Percentiles rank a stretch among this genome's conserved stretches.
Evolutionary conservation across 2,329 filamentous ascomycete species (phyloP).

Genomic region (Fusarium kyushuense): DNA sequence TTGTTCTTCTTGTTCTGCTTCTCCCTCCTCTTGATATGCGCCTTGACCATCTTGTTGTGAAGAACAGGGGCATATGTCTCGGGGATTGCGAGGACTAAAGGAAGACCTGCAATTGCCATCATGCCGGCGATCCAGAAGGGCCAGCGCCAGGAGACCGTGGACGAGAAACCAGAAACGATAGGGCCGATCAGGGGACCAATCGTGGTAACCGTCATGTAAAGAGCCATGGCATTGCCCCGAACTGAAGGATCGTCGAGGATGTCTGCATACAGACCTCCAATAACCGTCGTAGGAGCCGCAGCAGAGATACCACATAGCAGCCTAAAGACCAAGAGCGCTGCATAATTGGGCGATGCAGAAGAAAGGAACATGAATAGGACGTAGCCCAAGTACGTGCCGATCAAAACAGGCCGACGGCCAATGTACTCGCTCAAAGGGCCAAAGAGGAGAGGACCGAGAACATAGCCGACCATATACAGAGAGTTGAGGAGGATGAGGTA

Average conservation of each 20-base stretch:
- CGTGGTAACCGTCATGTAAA: slow-evolving; percentile 54
- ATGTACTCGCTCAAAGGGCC: slow-evolving; percentile 53
- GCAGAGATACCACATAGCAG: slow-evolving; percentile 51
- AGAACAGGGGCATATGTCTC: slow-evolving; percentile 65
- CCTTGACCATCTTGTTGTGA: slow-evolving; percentile 61
- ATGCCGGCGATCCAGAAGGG: slow-evolving; percentile 56
- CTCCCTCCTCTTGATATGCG: slow-evolving; percentile 59
- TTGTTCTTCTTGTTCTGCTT: slow-evolving; percentile 59
- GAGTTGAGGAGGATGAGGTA: slow-evolving; percentile 53
- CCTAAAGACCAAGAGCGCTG: slow-evolving; percentile 58
- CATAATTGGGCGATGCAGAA: slow-evolving; percentile 58
- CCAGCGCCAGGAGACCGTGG: slow-evolving; percentile 58
- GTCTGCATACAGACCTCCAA: slow-evolving; percentile 52
- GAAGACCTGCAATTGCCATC: slow-evolving; percentile 48
- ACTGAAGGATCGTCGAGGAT: slow-evolving; percentile 50
- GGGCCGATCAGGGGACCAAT: slow-evolving; percentile 60
- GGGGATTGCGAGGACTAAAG: slow-evolving; percentile 55
- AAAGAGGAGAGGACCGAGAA: slow-evolving; percentile 52
- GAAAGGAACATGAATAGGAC: slow-evolving; percentile 51
- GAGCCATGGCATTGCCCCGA: slow-evolving; percentile 50
- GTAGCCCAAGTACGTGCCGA: slow-evolving; percentile 52
- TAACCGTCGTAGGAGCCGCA: slow-evolving; percentile 52
- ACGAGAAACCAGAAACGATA: slow-evolving; percentile 63
- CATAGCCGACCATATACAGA: slow-evolving; percentile 53
- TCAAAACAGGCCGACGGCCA: slow-evolving; percentile 51